Percentiles rank a stretch among this genome's conserved stretches.
phyloP scores from a whole-genome alignment of 345 rosid species.

The Eucalyptus rudis region DNA sequence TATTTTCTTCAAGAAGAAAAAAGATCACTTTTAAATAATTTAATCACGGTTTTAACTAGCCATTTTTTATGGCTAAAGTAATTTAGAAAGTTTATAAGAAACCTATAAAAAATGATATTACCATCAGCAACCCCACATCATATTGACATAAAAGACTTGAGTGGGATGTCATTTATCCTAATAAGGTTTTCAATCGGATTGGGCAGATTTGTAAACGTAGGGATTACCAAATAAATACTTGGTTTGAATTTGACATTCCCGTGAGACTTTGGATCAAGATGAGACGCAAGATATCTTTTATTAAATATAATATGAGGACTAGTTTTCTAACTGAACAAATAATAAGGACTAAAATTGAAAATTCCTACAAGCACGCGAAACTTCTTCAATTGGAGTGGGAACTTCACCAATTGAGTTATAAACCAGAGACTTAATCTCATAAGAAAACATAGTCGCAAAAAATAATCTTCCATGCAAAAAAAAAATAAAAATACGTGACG shows the following conservation, averaged over 20 bases:
- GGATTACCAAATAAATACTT: not conserved
- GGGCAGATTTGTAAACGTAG: not conserved
- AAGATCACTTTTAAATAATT: not conserved
- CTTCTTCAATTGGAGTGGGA: not conserved
- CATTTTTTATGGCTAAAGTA: not conserved
- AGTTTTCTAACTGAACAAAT: not conserved
- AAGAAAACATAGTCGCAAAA: not conserved
- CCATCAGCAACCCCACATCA: not conserved
- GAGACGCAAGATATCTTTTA: not conserved
- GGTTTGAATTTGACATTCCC: not conserved
- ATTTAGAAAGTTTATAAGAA: not conserved
- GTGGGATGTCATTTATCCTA: not conserved
- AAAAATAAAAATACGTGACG: not conserved
- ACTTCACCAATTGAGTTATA: too few relatives aligned
- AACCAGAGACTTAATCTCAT: too few relatives aligned
- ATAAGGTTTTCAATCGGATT: not conserved
- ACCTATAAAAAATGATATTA: not conserved
- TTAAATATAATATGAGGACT: not conserved
- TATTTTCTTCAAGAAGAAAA: not conserved
- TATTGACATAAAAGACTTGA: not conserved
- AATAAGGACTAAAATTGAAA: not conserved
- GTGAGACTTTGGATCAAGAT: not conserved
- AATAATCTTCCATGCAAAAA: not conserved
- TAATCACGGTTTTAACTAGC: not conserved
- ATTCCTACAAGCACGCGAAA: not conserved